Evolutionary conservation across 805 yeast genomes (phyloP), one percentile per base, ranked within the genome.

Genomic region (Lachancea lanzarotensis): DNA sequence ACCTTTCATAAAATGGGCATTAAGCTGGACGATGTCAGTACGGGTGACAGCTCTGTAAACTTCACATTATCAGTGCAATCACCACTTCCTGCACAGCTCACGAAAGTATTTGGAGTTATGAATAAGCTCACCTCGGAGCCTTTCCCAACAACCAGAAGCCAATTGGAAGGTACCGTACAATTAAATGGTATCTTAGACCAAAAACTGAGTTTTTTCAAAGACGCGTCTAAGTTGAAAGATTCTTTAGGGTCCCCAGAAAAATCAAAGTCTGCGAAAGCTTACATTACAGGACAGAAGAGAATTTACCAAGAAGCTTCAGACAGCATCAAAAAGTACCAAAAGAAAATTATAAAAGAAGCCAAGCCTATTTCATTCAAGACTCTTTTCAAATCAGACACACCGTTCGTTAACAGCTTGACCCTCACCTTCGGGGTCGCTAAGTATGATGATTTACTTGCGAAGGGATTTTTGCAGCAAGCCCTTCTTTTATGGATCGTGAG

Each of bases 401-500:
- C 57, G 30, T 78, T 81, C 51, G 72, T 74, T 20, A 75, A 75
- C 49, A 72, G 85, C 2, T 60, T 84, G 18, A 59, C 79, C 11
- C 60, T 79, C 20, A 66, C 77, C 1, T 73, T 81, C 56, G 90
- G 88, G 8, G 71, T 78, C 10, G 61, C 74, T 2, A 68, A 71
- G 17, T 79, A 73, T 52, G 81, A 77, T 3, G 79, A 76, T 38
- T 53, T 84, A 13, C 54, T 72, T 2, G 64, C 65, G 7, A 67
- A 75, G 35, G 68, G 72, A 35, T 69, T 78, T 38, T 64, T 78
- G 46, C 81, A 80, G 45, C 83, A 81, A 52, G 74, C 75, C 2
- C 66, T 84, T 60, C 59, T 81, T 17, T 60, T 84, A 33, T 84
- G 82, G 78, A 66, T 84, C 20, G 75, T 84, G 30, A 70, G 88